Conservation (phyloP, 129 eudicot genomes). For the Centrapalus pauciflorus region DNA sequence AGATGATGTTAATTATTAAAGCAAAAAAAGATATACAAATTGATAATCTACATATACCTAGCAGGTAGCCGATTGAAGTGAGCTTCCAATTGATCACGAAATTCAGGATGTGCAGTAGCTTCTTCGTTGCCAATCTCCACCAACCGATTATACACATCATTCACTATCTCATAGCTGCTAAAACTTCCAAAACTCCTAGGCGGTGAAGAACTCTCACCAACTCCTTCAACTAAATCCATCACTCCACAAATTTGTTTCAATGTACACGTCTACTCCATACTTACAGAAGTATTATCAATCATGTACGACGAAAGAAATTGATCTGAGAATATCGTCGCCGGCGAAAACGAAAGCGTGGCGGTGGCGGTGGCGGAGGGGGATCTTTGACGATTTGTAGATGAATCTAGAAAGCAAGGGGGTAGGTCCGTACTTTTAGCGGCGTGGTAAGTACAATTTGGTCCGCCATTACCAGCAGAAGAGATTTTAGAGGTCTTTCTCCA, state of each 20-base stretch:
- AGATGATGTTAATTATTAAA: neutral
- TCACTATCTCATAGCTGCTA: constrained; percentile 39
- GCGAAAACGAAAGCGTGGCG: neutral
- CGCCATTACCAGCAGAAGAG: constrained; percentile 21
- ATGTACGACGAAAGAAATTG: neutral
- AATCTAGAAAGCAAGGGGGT: constrained; percentile 27
- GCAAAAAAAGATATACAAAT: neutral
- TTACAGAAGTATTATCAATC: neutral
- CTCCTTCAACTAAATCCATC: constrained; percentile 76
- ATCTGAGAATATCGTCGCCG: constrained; percentile 16
- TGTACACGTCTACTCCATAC: constrained; percentile 8
- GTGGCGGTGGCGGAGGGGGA: constrained; percentile 21
- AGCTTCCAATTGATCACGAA: constrained; percentile 52
- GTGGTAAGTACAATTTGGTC: constrained; percentile 39
- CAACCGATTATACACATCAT: constrained; percentile 62
- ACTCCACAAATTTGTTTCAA: constrained; percentile 3
- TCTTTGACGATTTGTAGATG: constrained; percentile 39
- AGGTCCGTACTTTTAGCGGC: constrained; percentile 10
- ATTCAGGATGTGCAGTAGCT: constrained; percentile 43
- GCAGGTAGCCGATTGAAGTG: constrained; percentile 68
- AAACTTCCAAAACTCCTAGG: constrained; percentile 46
- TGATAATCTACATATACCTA: constrained; percentile 29
- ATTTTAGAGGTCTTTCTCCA: neutral
- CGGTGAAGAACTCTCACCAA: constrained; percentile 77
- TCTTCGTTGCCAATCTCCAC: constrained; percentile 50